Percentiles rank a stretch among this genome's conserved stretches.
phyloP scores from a whole-genome alignment of 2,329 filamentous ascomycete species.

The Rhinocladiella similis region DNA sequence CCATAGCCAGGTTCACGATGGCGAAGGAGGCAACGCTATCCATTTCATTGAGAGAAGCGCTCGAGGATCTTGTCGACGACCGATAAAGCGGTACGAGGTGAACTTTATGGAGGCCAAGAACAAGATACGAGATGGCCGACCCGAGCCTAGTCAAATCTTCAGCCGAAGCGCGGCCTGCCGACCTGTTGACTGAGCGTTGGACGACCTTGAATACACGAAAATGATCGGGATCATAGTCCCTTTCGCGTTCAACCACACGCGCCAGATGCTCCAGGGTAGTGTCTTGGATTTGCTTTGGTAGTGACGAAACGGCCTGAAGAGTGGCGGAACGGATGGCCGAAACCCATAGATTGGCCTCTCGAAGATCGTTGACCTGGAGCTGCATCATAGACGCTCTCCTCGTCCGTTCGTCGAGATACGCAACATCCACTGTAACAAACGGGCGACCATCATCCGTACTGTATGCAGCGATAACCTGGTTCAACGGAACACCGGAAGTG shows the following conservation, averaged over 20 bases:
- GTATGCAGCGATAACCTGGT: slow-evolving; percentile 67
- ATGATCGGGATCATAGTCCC: slow-evolving; percentile 67
- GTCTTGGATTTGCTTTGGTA: slow-evolving; percentile 50
- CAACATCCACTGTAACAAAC: slow-evolving; percentile 67
- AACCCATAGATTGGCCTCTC: slow-evolving; percentile 67
- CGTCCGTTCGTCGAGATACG: slow-evolving; percentile 66
- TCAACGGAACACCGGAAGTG: slow-evolving; percentile 57
- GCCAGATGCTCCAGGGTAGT: slow-evolving; percentile 62
- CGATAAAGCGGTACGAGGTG: slow-evolving; percentile 68
- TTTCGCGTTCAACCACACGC: slow-evolving; percentile 62
- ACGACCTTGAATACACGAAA: slow-evolving; percentile 71
- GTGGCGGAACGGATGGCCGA: slow-evolving; percentile 61
- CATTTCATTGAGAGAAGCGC: slow-evolving; percentile 53
- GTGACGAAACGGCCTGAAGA: slow-evolving; percentile 1
- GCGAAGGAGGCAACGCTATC: slow-evolving; percentile 59
- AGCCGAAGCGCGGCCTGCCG: slow-evolving; percentile 57
- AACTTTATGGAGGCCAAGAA: slow-evolving; percentile 67
- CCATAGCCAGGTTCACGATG: slow-evolving; percentile 60
- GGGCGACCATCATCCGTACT: slow-evolving; percentile 67
- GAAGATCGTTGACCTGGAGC: slow-evolving; percentile 63
- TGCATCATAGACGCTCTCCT: slow-evolving; percentile 63
- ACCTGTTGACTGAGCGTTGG: slow-evolving; percentile 60
- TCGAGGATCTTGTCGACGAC: slow-evolving; percentile 54
- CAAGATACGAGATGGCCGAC: slow-evolving; percentile 67
- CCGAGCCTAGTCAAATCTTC: slow-evolving; percentile 67